These are phyloP conservation scores for Roridomyces roridus DNA, from an alignment of 768 basidiomycete species.

Conservation along the genomic window DNA sequence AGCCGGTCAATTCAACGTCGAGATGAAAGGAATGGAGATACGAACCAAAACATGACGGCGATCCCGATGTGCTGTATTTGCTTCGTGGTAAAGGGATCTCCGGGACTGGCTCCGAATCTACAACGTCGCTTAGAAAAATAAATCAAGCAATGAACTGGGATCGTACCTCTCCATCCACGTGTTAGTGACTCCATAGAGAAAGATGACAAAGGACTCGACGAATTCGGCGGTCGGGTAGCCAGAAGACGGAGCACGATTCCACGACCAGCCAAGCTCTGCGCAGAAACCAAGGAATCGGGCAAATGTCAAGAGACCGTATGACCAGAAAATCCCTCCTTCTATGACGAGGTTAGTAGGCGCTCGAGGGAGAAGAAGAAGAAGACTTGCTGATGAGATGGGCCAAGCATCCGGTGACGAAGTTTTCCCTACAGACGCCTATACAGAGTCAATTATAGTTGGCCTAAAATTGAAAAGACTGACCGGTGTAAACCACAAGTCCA, in stretches of 20 bases:
- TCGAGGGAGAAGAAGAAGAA: slow-evolving; percentile 10
- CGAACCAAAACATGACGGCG: slow-evolving; percentile 53
- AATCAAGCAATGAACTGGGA: background rate
- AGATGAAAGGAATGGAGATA: slow-evolving; percentile 25
- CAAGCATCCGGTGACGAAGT: slow-evolving; percentile 81
- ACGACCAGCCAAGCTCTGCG: slow-evolving; percentile 91
- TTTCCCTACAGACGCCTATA: slow-evolving; percentile 78
- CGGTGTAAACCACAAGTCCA: slow-evolving; percentile 85
- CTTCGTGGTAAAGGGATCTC: slow-evolving; percentile 88
- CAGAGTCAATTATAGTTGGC: background rate
- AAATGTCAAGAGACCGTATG: slow-evolving; percentile 87
- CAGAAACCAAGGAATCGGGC: slow-evolving; percentile 94
- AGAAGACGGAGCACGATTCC: slow-evolving; percentile 74
- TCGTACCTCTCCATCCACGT: slow-evolving; percentile 85
- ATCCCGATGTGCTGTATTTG: slow-evolving; percentile 95
- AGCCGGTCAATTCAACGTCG: background rate
- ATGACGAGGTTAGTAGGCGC: slow-evolving; percentile 7
- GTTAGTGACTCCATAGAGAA: slow-evolving; percentile 88
- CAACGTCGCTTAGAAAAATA: background rate
- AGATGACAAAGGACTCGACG: slow-evolving; percentile 81
- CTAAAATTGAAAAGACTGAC: slow-evolving; percentile 30
- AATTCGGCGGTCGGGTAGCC: slow-evolving; percentile 72
- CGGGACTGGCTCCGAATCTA: slow-evolving; percentile 81
- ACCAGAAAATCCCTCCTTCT: slow-evolving; percentile 95
- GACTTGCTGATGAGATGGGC: slow-evolving; percentile 90